Percentiles rank a stretch among this genome's conserved stretches.
Conservation (phyloP, 2,329 filamentous ascomycete species). For the Talaromyces pinophilus region DNA sequence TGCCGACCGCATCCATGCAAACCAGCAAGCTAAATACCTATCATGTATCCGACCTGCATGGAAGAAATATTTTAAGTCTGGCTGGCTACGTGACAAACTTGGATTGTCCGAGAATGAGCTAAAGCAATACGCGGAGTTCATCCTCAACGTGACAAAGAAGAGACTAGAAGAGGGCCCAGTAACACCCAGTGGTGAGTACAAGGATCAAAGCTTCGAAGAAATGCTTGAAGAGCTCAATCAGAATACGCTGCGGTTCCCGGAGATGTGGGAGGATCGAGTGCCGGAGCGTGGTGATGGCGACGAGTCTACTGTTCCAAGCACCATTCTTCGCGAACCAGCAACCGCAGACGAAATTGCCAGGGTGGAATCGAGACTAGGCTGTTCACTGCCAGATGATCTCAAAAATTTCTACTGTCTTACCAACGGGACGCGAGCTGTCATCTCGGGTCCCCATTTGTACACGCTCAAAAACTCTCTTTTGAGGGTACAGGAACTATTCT, state of each 20-base stretch:
- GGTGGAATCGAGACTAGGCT: not conserved
- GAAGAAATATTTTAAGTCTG: slow-evolving; percentile 16
- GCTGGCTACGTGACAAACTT: slow-evolving; percentile 14
- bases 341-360: not conserved
- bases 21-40: slow-evolving; percentile 2
- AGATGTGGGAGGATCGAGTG: not conserved
- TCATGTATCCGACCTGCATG: slow-evolving; percentile 1
- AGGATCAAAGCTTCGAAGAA: not conserved
- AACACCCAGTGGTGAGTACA: not conserved
- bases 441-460: not conserved
- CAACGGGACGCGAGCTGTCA: slow-evolving; percentile 12
- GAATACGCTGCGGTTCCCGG: slow-evolving; percentile 7
- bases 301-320: not conserved
- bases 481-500: not conserved
- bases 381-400: slow-evolving; percentile 13
- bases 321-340: slow-evolving; percentile 16
- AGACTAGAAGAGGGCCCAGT: slow-evolving; percentile 11
- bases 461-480: not conserved
- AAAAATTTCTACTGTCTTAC: slow-evolving; percentile 18
- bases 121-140: not conserved
- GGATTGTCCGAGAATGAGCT: slow-evolving; percentile 7
- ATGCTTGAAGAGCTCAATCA: slow-evolving; percentile 12
- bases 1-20: slow-evolving; percentile 17
- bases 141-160: slow-evolving; percentile 8
- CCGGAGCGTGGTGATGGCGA: not conserved